Evolutionary conservation across 2,329 filamentous ascomycete genomes (phyloP).

Genomic region (Aspergillus sp.): DNA sequence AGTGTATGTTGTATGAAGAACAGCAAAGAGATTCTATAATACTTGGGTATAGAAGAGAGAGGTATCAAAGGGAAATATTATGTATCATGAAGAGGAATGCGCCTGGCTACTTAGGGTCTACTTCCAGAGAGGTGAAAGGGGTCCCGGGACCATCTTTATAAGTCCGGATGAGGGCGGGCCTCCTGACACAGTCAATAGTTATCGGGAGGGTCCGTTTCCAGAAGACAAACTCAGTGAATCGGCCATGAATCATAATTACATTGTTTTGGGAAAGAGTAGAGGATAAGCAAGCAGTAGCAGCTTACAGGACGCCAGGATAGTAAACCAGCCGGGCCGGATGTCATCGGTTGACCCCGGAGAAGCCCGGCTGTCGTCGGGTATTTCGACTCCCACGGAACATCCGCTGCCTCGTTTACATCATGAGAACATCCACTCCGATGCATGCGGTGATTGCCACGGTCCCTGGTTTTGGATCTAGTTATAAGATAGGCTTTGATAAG

Average conservation of each 20-base stretch:
- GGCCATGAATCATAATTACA: not conserved
- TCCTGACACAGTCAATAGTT: not conserved
- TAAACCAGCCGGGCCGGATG: slow-evolving; percentile 7
- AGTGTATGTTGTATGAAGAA: not conserved
- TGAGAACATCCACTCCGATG: not conserved
- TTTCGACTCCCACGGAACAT: slow-evolving; percentile 13
- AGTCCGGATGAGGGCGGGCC: not conserved
- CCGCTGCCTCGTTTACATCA: not conserved
- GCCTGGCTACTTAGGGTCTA: not conserved
- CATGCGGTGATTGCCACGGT: not conserved
- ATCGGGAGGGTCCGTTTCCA: not conserved
- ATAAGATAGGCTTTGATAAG: not conserved
- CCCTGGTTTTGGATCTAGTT: not conserved
- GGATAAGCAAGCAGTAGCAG: not conserved
- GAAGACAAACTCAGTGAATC: not conserved
- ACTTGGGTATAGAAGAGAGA: not conserved
- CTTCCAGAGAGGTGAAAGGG: not conserved
- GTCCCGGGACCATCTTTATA: not conserved
- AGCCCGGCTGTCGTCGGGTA: slow-evolving; percentile 21
- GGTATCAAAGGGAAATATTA: not conserved
- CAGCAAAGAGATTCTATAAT: not conserved
- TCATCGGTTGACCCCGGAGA: slow-evolving; percentile 22
- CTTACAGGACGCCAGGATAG: not conserved
- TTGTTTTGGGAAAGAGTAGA: not conserved
- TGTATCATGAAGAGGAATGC: not conserved